Conservation (phyloP, 805 yeast species). For the Ogataea populi-albae region DNA sequence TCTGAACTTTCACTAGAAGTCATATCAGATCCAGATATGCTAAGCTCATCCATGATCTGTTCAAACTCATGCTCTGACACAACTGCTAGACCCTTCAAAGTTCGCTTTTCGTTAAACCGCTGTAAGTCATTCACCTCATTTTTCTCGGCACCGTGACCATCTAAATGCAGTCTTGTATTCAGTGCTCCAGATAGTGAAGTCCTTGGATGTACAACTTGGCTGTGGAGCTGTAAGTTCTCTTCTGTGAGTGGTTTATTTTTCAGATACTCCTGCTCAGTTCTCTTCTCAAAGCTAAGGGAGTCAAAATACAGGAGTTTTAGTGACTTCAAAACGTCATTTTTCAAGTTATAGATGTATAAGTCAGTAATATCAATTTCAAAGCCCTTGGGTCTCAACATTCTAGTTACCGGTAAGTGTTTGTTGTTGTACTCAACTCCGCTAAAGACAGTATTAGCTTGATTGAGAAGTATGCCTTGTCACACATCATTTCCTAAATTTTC, state of each 20-base stretch:
- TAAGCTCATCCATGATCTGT: conserved; percentile 45
- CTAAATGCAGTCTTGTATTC: conserved; percentile 1
- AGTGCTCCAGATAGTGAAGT: conserved; percentile 3
- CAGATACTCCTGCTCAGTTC: conserved; percentile 19
- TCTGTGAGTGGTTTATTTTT: conserved; percentile 12
- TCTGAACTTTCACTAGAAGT: conserved; percentile 32
- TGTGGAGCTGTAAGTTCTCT: conserved; percentile 1
- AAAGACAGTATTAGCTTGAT: too few relatives aligned
- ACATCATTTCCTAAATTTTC: too few relatives aligned
- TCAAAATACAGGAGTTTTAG: conserved; percentile 57
- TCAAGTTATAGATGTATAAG: conserved; percentile 48
- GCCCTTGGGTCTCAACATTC: too few relatives aligned
- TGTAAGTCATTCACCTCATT: conserved; percentile 18
- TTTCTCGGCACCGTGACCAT: too few relatives aligned
- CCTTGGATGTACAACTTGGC: conserved; percentile 15
- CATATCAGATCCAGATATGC: conserved; percentile 60
- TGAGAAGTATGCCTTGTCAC: too few relatives aligned
- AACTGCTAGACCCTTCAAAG: conserved; percentile 41
- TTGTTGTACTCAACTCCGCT: too few relatives aligned
- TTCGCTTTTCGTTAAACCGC: conserved; percentile 52
- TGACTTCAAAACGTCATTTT: conserved; percentile 39
- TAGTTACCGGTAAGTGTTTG: too few relatives aligned
- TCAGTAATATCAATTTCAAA: too few relatives aligned
- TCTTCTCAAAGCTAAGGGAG: conserved; percentile 38
- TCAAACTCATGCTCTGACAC: conserved; percentile 61